Evolutionary conservation across 2,329 filamentous ascomycete genomes (phyloP), one percentile per base, ranked within the genome.

Genomic region (Aspergillus sp.): DNA sequence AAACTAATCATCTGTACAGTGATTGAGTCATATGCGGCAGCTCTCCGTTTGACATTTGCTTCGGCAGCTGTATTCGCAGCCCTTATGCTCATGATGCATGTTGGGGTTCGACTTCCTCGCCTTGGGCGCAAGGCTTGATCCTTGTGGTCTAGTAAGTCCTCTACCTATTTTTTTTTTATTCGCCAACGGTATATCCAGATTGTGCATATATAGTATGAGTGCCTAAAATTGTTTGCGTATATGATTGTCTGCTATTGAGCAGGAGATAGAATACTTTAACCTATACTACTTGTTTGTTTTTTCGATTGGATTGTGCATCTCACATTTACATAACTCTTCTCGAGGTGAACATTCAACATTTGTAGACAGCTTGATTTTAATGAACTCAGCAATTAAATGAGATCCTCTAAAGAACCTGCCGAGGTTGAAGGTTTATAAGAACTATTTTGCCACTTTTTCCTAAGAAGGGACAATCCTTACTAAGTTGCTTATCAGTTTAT

Each of bases 11-110:
- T 39, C 23, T 11, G 3, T 21, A 15, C 41, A 77, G 75, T 77
- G 2, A 70, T 76, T 23, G 60, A 58, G 17, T 71, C 75, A 15
- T 77, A 77, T 61, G 70, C 70, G 12, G 59, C 60, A 3, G 68
- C 73, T 41, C 71, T 77, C 39, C 72, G 70, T 25, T 52, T 69
- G 25, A 77, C 75, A 0, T 77, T 77, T 56, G 37, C 74, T 8
- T 76, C 73, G 9, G 74, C 72, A 6, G 70, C 73, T 15, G 27
- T 76, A 17, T 76, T 68, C 65, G 73, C 62, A 33, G 57, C 58
- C 8, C 59, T 76, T 39, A 73, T 73, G 65, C 60, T 77, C 6
- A 5, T 73, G 8, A 47, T 76, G 46, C 65, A 72, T 39, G 56
- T 68, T 12, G 66, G 67, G 37, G 57, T 77, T 45, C 72, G 65